Evolutionary conservation across 2,329 filamentous ascomycete species (phyloP), one percentile per base, ranked within the genome.

Genomic region (Diaporthe ilicicola): DNA sequence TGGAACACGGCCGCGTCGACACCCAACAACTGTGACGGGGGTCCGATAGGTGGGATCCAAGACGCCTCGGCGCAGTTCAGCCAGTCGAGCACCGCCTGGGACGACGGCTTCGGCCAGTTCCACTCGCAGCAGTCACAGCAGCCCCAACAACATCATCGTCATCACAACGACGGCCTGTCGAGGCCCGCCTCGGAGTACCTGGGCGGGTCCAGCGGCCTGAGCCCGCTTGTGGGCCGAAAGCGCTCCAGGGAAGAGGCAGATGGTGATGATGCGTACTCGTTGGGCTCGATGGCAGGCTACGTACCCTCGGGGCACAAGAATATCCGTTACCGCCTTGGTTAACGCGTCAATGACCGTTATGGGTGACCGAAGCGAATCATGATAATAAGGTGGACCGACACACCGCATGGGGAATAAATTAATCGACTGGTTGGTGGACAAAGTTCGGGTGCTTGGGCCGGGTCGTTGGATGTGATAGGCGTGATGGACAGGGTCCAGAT

Each of bases 171-270:
- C 10, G 68, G 64, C 24, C 50, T 71, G 13, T 9, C 69, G 3
- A 56, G 64, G 27, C n/a, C 55, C 6, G 39, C 67, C 15, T 53
- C 55, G 22, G 71, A 68, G 12, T 73, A 73, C 24, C 42, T 56
- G 3, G 53, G 66, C 22, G 66, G 64, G 64, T 27, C 37, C 44
- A 42, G 64, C 46, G 64, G 64, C 39, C 51, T 73, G 42, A 39
- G 69, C 24, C 69, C 71, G 29, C 34, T 71, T 27, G 39, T 73
- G 15, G 65, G n/a, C 24, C 69, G 71, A 4, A 73, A 73, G 59
- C 65, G 71, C 24, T 37, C 48, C 44, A 66, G 69, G 17, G 71
- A 73, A 5, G 71, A 68, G 53, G 53, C 70, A 15, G 71, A 73
- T 8, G 64, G 67, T n/a, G 71, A 54, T 8, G 64, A 53, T 13